Evolutionary conservation across 2,329 filamentous ascomycete genomes (phyloP).

Genomic region (Metarhizium album): DNA sequence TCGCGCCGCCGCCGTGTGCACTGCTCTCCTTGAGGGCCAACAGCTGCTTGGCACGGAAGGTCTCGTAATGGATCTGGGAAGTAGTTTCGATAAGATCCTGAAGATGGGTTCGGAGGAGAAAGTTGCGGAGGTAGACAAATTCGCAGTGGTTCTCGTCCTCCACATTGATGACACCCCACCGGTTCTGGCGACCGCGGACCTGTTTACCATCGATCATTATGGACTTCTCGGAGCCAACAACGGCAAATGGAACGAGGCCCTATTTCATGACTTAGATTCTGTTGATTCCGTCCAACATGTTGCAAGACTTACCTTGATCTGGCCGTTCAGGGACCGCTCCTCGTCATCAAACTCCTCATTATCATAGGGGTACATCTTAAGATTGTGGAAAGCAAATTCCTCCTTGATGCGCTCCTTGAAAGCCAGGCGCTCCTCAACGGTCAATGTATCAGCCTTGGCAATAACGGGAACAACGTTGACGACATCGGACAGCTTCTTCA

Average conservation of each 20-base stretch:
- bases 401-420: slow-evolving; percentile 99
- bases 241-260: slow-evolving; percentile 92
- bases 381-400: slow-evolving; percentile 98
- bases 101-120: slow-evolving; percentile 94
- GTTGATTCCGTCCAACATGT: not conserved
- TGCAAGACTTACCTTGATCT: slow-evolving; percentile 71
- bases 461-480: slow-evolving; percentile 99
- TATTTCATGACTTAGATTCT: slow-evolving; percentile 24
- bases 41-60: slow-evolving; percentile 98
- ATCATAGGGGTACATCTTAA: slow-evolving; percentile 99
- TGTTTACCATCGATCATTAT: slow-evolving; percentile 97
- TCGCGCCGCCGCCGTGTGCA: slow-evolving; percentile 66
- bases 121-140: slow-evolving; percentile 97
- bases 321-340: slow-evolving; percentile 82
- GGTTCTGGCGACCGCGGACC: slow-evolving; percentile 94
- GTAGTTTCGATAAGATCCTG: slow-evolving; percentile 99
- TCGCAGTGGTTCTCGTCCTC: slow-evolving; percentile 99
- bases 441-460: slow-evolving; percentile 94
- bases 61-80: slow-evolving; percentile 99
- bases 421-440: slow-evolving; percentile 83
- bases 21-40: slow-evolving; percentile 97
- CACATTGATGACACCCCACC: slow-evolving; percentile 99
- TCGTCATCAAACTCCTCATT: slow-evolving; percentile 98
- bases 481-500: slow-evolving; percentile 99
- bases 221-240: slow-evolving; percentile 95